These are phyloP conservation scores for Microglena sp. DNA, from an alignment of 139 green algal genomes.

Conservation along the genomic window DNA sequence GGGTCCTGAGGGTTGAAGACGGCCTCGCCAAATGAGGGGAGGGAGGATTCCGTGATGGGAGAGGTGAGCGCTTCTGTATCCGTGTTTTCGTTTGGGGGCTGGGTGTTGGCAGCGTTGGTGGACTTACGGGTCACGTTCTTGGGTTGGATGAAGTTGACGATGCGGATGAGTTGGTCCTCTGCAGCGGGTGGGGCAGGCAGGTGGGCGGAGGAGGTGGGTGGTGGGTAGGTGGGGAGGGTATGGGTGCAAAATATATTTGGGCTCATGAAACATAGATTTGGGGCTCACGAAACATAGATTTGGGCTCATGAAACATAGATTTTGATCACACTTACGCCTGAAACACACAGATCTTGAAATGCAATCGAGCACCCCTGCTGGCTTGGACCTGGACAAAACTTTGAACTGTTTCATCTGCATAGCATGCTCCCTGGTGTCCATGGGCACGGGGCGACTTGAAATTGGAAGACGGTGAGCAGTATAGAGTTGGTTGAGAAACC, in stretches of 20 bases:
- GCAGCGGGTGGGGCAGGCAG: background rate
- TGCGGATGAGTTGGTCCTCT: constrained; percentile 37
- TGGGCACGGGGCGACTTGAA: background rate
- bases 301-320: no score
- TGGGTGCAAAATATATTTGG: background rate
- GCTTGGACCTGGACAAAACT: background rate
- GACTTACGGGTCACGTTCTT: background rate
- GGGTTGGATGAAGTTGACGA: constrained; percentile 16
- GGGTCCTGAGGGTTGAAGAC: background rate
- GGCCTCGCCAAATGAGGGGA: background rate
- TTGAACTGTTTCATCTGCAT: constrained; percentile 1
- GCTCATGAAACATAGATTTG: background rate
- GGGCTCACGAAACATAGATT: background rate
- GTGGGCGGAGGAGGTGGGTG: no score
- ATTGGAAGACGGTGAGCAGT: background rate
- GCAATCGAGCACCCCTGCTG: background rate
- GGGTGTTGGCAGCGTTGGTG: background rate
- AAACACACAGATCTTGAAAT: background rate
- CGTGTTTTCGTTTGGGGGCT: background rate
- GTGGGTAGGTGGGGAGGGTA: no score
- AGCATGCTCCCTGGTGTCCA: constrained; percentile 1
- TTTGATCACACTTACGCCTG: background rate
- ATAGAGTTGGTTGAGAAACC: background rate
- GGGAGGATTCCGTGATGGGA: background rate
- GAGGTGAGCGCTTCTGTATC: background rate